phyloP scores from a whole-genome alignment of 2,329 filamentous ascomycete species.

The Ophiosphaerella korrae region DNA sequence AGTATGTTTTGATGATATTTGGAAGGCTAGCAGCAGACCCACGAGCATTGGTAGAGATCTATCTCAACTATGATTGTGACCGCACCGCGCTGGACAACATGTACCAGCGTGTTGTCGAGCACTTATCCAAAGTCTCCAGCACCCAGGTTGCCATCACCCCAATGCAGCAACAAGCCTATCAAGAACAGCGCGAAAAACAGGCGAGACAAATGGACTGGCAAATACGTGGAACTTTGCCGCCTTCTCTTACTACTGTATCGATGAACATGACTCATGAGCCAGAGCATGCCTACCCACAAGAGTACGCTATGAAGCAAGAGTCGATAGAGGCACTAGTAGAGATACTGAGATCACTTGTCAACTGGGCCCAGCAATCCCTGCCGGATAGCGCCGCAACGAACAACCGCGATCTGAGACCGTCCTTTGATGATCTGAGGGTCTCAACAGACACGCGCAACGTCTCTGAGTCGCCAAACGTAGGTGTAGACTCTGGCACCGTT shows the following conservation, averaged over 20 bases:
- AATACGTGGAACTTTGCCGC: conserved; percentile 80
- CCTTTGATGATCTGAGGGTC: conserved; percentile 67
- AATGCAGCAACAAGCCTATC: conserved; percentile 82
- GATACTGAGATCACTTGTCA: conserved; percentile 84
- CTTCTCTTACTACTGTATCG: conserved; percentile 79
- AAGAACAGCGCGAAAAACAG: conserved; percentile 73
- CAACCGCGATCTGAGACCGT: conserved; percentile 54
- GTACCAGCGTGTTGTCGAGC: conserved; percentile 92
- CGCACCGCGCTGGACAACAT: conserved; percentile 92
- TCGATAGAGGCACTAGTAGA: conserved; percentile 88
- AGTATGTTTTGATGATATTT: conserved; percentile 86
- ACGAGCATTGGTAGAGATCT: conserved; percentile 87
- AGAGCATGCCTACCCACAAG: conserved; percentile 78
- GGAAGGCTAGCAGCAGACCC: conserved; percentile 85
- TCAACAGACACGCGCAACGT: conserved; percentile 74
- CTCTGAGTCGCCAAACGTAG: conserved; percentile 64
- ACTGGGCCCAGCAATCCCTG: conserved; percentile 80
- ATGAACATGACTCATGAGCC: conserved; percentile 63
- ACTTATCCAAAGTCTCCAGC: conserved; percentile 85
- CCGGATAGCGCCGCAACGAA: conserved; percentile 53
- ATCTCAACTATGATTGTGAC: conserved; percentile 98
- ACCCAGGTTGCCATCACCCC: conserved; percentile 75
- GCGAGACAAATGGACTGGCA: conserved; percentile 78
- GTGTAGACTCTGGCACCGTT: conserved; percentile 53
- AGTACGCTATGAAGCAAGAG: conserved; percentile 89